These are phyloP conservation scores for Penicillium cinerascens DNA, from an alignment of 495 filamentous ascomycete genomes.

Conservation along the genomic window DNA sequence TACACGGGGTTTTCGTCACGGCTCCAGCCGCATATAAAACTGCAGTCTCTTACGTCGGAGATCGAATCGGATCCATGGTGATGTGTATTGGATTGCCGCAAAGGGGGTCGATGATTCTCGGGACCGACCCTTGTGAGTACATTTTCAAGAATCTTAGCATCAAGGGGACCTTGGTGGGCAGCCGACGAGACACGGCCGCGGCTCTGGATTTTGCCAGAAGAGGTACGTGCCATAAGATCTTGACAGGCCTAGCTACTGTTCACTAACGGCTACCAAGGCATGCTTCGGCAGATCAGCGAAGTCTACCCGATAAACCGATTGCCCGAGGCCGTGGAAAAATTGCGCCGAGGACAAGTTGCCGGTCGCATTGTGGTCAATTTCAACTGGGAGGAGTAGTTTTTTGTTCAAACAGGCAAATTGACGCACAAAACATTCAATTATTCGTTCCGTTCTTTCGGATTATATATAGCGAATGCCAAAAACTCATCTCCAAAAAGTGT, in stretches of 20 bases:
- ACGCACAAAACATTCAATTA: too few relatives aligned
- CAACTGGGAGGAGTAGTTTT: slow-evolving; percentile 27
- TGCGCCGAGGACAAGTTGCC: slow-evolving; percentile 41
- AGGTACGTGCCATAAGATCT: slow-evolving; percentile 6
- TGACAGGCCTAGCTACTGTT: neutral
- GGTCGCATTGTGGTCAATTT: slow-evolving; percentile 51
- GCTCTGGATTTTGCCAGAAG: slow-evolving; percentile 46
- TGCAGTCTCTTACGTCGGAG: slow-evolving; percentile 34
- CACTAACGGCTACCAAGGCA: slow-evolving; percentile 3
- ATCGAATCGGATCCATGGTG: slow-evolving; percentile 38
- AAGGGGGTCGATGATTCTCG: slow-evolving; percentile 28
- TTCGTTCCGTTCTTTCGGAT: neutral
- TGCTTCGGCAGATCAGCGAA: slow-evolving; percentile 40
- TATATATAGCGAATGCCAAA: neutral
- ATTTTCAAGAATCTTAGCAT: slow-evolving; percentile 43
- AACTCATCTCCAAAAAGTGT: too few relatives aligned
- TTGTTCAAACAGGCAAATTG: neutral
- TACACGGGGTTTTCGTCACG: slow-evolving; percentile 50
- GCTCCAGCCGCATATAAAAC: slow-evolving; percentile 46
- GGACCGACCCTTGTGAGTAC: slow-evolving; percentile 40
- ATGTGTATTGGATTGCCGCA: slow-evolving; percentile 46
- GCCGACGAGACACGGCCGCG: slow-evolving; percentile 41
- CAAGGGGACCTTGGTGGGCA: slow-evolving; percentile 47
- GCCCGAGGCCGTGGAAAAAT: slow-evolving; percentile 37
- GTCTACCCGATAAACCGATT: slow-evolving; percentile 38